Base-by-base conservation (phyloP, 495 filamentous ascomycete genomes). In the Penicillium turbatum region DNA sequence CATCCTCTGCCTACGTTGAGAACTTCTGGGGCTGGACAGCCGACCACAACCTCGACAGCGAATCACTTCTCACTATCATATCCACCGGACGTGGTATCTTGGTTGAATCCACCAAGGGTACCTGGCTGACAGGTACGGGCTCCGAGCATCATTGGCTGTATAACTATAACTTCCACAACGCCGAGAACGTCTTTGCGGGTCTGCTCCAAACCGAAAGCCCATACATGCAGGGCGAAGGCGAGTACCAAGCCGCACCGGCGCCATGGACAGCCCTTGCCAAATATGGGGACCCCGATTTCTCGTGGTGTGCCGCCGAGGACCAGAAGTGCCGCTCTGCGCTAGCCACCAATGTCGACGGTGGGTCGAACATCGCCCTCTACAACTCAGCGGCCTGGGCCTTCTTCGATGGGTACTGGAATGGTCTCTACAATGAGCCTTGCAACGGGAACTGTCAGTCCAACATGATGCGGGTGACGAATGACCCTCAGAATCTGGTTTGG, bases 21-120 rank as follows among this genome's bases (percentile, higher is more conserved):
- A 79, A 81, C 54, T 73, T 84, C 62, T 85, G 82, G 80, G 77
- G 75, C 16, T 84, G 80, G 82, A 80, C 77, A n/a, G 78, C 79
- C 0, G 80, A 82, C 60, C 80, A 82, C 52, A 69, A 72, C 44
- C 70, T 83, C 0, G 78, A 82, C 55, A 65, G 67, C 36, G 29
- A 55, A 3, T 62, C 62, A 0, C 21, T 57, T 6, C 43, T 66
- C 11, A 70, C 64, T 4, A 74, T 68, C 51, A 75, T 82, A 51
- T 72, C 76, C 13, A 76, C 73, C 1, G 80, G 75, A 13, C 72
- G 79, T 5, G 79, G 80, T 11, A 62, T 75, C 5, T 65, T 82
- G 6, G 62, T 82, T 27, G 76, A 81, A 62, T 63, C 74, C 1
- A 76, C 66, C 41, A 58, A 63, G 30, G 72, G 57, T 0, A 76